Evolutionary conservation across 202 grass and related monocot species (phyloP).

Genomic region (Brachypodium distachyon): DNA sequence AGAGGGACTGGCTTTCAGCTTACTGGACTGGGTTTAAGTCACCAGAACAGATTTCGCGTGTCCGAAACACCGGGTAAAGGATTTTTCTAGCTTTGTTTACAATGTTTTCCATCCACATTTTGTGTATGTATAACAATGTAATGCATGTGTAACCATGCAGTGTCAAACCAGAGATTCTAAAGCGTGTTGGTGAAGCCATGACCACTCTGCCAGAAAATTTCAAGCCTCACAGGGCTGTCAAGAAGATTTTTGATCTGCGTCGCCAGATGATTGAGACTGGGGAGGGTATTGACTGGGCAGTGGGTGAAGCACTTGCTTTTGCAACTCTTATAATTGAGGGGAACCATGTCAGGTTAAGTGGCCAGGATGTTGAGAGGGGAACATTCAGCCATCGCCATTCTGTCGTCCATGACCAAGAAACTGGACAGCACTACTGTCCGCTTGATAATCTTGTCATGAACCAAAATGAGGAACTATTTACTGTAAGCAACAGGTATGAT

Average conservation of each 20-base stretch:
- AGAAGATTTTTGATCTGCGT: conserved; percentile 78
- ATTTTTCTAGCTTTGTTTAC: neutral
- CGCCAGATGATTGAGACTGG: conserved; percentile 81
- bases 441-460: conserved; percentile 90
- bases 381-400: conserved; percentile 96
- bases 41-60: conserved; percentile 90
- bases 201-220: conserved; percentile 85
- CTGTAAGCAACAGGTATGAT: conserved; percentile 92
- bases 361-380: conserved; percentile 95
- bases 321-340: conserved; percentile 94
- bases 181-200: conserved; percentile 89
- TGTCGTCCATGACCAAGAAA: conserved; percentile 90
- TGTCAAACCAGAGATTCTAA: conserved; percentile 92
- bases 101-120: conserved; percentile 1
- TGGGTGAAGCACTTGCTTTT: conserved; percentile 90
- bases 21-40: conserved; percentile 95
- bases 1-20: conserved; percentile 95
- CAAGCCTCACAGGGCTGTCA: conserved; percentile 74
- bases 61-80: conserved; percentile 82
- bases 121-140: neutral
- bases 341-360: conserved; percentile 97
- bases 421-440: conserved; percentile 71
- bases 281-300: conserved; percentile 94
- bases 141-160: conserved; percentile 37
- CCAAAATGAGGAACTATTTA: conserved; percentile 90